These are phyloP conservation scores for Graphiopsis chlorocephala DNA, from an alignment of 2,329 filamentous ascomycete genomes.

Conservation along the genomic window DNA sequence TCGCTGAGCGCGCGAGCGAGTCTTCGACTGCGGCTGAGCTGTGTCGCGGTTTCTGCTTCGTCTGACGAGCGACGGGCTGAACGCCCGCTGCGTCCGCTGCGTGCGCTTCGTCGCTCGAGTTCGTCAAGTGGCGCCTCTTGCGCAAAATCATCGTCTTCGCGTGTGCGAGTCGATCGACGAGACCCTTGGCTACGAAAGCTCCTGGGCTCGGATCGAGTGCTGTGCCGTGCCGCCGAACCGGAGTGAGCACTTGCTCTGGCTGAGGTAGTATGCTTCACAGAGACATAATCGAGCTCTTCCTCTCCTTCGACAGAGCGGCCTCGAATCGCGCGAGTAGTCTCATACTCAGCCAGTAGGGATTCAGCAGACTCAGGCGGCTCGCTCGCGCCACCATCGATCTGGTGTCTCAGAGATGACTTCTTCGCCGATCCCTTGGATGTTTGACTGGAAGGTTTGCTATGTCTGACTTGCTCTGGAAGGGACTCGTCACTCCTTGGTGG, in stretches of 20 bases:
- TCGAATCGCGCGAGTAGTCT: constrained; percentile 24
- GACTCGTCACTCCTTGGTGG: constrained; percentile 32
- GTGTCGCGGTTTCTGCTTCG: constrained; percentile 18
- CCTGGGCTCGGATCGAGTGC: background rate
- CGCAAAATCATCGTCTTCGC: background rate
- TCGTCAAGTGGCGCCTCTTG: constrained; percentile 1
- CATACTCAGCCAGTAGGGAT: constrained; percentile 24
- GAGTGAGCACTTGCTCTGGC: background rate
- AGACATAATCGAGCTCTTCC: constrained; percentile 13
- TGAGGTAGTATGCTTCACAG: constrained; percentile 13
- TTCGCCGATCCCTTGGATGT: background rate
- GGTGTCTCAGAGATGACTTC: constrained; percentile 2
- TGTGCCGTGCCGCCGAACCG: background rate
- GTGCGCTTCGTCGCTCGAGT: constrained; percentile 4
- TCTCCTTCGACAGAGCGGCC: constrained; percentile 15
- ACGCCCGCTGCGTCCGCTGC: background rate
- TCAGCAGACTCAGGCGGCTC: constrained; percentile 20
- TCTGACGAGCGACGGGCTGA: constrained; percentile 1
- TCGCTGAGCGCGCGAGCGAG: constrained; percentile 27
- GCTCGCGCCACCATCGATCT: constrained; percentile 9
- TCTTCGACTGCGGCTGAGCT: constrained; percentile 14
- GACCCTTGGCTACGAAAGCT: background rate
- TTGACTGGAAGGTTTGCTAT: background rate
- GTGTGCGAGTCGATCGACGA: background rate
- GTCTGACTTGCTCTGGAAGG: background rate